Base-by-base conservation (phyloP, 306 rosid genomes). In the Dalbergia oliveri region DNA sequence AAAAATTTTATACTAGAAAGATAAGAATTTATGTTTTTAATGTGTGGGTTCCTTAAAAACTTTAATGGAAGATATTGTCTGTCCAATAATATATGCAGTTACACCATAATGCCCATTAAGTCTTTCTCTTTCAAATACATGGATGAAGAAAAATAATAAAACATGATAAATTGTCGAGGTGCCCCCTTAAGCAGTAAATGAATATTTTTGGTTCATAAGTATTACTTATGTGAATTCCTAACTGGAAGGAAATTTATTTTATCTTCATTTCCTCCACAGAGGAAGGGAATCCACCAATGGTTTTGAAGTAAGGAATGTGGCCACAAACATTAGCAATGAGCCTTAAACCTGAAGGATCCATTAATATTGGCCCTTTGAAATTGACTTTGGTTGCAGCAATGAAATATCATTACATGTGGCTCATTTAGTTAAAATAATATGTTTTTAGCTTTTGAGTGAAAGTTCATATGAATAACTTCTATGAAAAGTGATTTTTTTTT, bases 191-290 rank as follows among this genome's bases (percentile, higher is more conserved):
- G 41, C 41, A 37, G 5, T 37, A 50, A 50, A 50, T 12, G 56
- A 13, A 10, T 6, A 13, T 4, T 13, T 14, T 50, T 50, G 13
- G 18, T 50, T 50, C 18, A 6, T 50, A 4, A 4, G 41, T 37
- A 5, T 37, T 37, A 37, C 41, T 37, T 37, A 37, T 37, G 41
- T 37, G 41, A 45, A 19, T n/a, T 57, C 33, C 62, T 5, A 0
- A 8, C 12, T 16, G 44, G 7, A 37, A 37, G 31, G 31, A 26
- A 26, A 37, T 49, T 37, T 5, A 74, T 26, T 23, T 37, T 57
- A 88, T 89, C 88, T 88, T 86, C 88, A 88, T 88, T 43, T 88
- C 92, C 76, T 86, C 92, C 61, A 86, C 88, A 82, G 87, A 83
- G 16, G 93, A 87, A 63, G 93, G 86, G 72, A 89, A 89, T 12